Base-by-base conservation (phyloP, 208 protist genomes). In the Leishmania tropica region DNA sequence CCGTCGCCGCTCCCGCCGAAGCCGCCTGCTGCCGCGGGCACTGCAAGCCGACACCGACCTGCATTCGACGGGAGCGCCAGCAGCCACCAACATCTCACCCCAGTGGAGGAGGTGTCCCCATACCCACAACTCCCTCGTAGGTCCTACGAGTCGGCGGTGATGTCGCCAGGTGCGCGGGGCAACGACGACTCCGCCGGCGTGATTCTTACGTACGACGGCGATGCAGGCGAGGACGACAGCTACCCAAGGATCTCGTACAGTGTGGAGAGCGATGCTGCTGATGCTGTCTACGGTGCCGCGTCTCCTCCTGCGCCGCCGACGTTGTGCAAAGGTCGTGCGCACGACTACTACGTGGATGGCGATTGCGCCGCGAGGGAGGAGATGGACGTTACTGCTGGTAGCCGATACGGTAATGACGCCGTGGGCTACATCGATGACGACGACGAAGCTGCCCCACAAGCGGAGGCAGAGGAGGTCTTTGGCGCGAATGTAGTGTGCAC, bases 21-120 rank as follows among this genome's bases (percentile, higher is more conserved):
- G 42, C 40, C 21, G 68, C 31, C 68, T 42, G 17, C 5, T 21
- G 24, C 40, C 19, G 42, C 68, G 10, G 31, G 62, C 31, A 40
- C 31, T 40, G 37, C 65, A 71, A 51, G n/a, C 35, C 48, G 79
- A 77, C 65, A 56, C 58, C 56, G 28, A 45, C n/a, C 19, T 72
- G 37, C 37, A 51, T 42, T 45, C 3, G 47, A 62, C 51, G 10
- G 15, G 24, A 37, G 7, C 17, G 40, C 45, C 28, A 40, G 53
- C 51, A 54, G 53, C n/a, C 8, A 58, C 73, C 48, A 62, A 31
- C 31, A 60, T 42, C 6, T 47, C 73, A 54, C 60, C 17, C 51
- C 73, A 40, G 47, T 45, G 31, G 72, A 42, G 35, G 53, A 58
- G 53, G 17, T 28, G 35, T 24, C 40, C 7, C 53, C 28, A 6